Evolutionary conservation across 2,329 filamentous ascomycete genomes (phyloP), one percentile per base, ranked within the genome.

Genomic region (Sporothrix pseudoabietina): DNA sequence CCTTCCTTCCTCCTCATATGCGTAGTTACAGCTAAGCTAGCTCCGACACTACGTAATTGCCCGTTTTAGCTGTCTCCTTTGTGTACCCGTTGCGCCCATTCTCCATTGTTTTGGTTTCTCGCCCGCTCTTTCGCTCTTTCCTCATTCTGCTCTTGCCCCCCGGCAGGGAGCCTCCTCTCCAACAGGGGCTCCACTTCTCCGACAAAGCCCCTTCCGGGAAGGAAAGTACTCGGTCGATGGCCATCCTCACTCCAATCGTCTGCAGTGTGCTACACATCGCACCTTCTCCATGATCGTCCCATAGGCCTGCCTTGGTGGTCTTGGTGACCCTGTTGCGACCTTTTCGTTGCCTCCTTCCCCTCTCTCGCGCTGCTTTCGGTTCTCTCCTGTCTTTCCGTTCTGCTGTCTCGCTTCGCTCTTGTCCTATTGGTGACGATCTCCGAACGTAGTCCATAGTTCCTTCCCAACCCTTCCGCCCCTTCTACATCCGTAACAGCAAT

Each of bases 121-220:
- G 69, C 22, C 44, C 63, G 47, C 65, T 44, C 39, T 26, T 69
- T 49, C 71, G 47, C 65, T 44, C 39, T 26, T 69, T 49, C 71
- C 65, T 39, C 49, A 19, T 35, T 59, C 39, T n/a, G 9, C 26
- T 9, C 35, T 52, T 30, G n/a, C 41, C 44, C 16, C 16, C 9
- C 30, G 3, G 3, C 35, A 44, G 30, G 47, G 22, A 35, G 22
- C 49, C 22, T 69, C 19, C 6, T 32, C 54, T 32, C 16, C 8
- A 6, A 35, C 2, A 2, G 4, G 26, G 72, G 63, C 10, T 70
- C 73, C 73, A 74, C 73, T 72, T 74, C 73, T 74, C 73, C 73
- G 73, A 74, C 39, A 26, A 69, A 69, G 35, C 63, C 55, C 70
- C 73, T 68, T 70, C 65, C 52, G 19, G 49, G 32, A 30, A 54